These are phyloP conservation scores for Mycena crocata DNA, from an alignment of 768 basidiomycete species.

Conservation along the genomic window DNA sequence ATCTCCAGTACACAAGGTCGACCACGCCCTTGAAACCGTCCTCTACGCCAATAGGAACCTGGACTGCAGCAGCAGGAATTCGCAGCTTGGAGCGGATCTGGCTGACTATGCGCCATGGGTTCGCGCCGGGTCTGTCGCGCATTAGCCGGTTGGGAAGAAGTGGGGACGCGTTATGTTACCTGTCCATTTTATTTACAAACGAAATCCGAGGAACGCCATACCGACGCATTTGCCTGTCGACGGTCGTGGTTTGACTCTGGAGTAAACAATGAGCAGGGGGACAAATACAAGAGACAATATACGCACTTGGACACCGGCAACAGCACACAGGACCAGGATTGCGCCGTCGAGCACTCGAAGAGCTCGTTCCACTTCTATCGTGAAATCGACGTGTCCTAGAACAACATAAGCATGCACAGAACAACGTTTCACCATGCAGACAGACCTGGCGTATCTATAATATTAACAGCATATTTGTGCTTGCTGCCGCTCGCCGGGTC, in stretches of 20 bases:
- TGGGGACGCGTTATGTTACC: slow-evolving; percentile 54
- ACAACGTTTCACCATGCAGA: neutral
- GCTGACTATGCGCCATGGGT: slow-evolving; percentile 93
- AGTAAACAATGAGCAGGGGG: neutral
- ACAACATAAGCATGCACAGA: neutral
- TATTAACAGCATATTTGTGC: slow-evolving; percentile 93
- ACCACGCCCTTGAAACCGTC: slow-evolving; percentile 91
- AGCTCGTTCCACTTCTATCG: slow-evolving; percentile 98
- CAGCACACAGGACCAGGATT: slow-evolving; percentile 95
- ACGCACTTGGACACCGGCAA: slow-evolving; percentile 91
- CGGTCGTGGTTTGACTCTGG: slow-evolving; percentile 97
- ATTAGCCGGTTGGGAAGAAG: slow-evolving; percentile 10
- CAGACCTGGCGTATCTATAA: slow-evolving; percentile 94
- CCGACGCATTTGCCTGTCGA: slow-evolving; percentile 98
- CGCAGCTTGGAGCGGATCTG: slow-evolving; percentile 94
- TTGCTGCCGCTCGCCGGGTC: slow-evolving; percentile 69
- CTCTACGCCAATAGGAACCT: slow-evolving; percentile 94
- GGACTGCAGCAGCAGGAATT: slow-evolving; percentile 94
- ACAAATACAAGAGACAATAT: neutral
- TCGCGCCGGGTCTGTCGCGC: slow-evolving; percentile 85
- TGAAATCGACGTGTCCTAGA: slow-evolving; percentile 97
- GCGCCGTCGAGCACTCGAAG: slow-evolving; percentile 97
- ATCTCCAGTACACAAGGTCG: slow-evolving; percentile 94
- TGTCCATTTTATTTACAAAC: slow-evolving; percentile 99
- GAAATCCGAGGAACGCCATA: slow-evolving; percentile 96